Conservation (phyloP, 192 early-diverging fungal genomes). For the Diversispora eburnea region DNA sequence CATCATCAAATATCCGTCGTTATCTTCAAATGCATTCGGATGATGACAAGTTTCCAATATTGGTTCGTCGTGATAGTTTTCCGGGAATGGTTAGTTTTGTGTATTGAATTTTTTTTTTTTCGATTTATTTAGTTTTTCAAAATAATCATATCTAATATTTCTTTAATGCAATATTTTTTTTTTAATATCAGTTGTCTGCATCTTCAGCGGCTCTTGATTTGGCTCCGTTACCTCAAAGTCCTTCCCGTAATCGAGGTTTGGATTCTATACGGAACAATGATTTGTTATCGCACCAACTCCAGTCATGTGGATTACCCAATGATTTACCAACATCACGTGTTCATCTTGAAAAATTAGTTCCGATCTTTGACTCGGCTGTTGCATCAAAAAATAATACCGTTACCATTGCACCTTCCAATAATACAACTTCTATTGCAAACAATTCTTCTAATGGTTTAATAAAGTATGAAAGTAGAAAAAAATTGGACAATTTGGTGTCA, state of each 20-base stretch:
- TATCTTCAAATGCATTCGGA: conserved; percentile 44
- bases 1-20: conserved; percentile 38
- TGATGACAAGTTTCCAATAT: conserved; percentile 44
- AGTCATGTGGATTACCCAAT: background rate
- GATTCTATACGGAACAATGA: conserved; percentile 45
- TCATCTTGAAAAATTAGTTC: background rate
- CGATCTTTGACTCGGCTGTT: background rate
- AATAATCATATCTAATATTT: too few species aligned
- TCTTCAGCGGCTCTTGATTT: conserved; percentile 44
- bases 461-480: conserved; percentile 37
- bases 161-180: too few species aligned
- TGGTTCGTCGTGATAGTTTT: conserved; percentile 34
- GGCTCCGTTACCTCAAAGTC: conserved; percentile 38
- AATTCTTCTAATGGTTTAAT: conserved; percentile 29
- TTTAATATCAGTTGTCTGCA: conserved; percentile 36
- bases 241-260: conserved; percentile 40
- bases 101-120: background rate
- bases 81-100: conserved; percentile 21
- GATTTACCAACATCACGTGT: background rate
- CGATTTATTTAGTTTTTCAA: too few species aligned
- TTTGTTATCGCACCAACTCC: conserved; percentile 38
- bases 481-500: conserved; percentile 32
- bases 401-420: background rate
- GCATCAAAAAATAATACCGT: background rate
- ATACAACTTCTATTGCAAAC: conserved; percentile 19